phyloP scores from a whole-genome alignment of 108 stramenopile species.

The Cyclostephanos invisitatus region DNA sequence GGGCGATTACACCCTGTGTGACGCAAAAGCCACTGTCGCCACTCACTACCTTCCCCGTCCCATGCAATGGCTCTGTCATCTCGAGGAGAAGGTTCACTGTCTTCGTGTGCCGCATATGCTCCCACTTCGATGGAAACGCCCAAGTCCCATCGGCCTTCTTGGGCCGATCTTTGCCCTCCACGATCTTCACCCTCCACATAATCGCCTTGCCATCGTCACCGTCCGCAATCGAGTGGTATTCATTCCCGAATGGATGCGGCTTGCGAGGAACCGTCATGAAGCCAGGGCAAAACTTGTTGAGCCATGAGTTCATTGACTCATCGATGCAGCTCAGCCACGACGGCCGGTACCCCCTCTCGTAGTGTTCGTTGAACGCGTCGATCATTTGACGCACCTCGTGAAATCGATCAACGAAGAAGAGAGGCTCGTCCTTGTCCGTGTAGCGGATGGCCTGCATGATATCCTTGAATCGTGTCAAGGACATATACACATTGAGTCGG shows the following conservation, averaged over 20 bases:
- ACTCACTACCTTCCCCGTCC: slow-evolving; percentile 19
- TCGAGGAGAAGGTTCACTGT: slow-evolving; percentile 16
- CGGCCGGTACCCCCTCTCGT: slow-evolving; percentile 13
- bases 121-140: slow-evolving; percentile 13
- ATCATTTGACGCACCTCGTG: slow-evolving; percentile 33
- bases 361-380: slow-evolving; percentile 32
- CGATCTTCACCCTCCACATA: neutral
- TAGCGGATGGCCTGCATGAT: slow-evolving; percentile 12
- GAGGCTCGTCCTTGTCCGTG: slow-evolving; percentile 3
- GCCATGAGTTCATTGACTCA: slow-evolving; percentile 27
- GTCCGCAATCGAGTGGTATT: slow-evolving; percentile 26
- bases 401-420: slow-evolving; percentile 17
- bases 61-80: slow-evolving; percentile 24
- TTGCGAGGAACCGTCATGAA: slow-evolving; percentile 22
- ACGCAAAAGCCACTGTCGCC: slow-evolving; percentile 30
- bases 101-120: slow-evolving; percentile 2
- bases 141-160: neutral
- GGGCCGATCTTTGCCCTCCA: slow-evolving; percentile 16
- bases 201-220: slow-evolving; percentile 23
- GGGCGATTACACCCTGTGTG: slow-evolving; percentile 3
- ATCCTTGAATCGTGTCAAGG: slow-evolving; percentile 8
- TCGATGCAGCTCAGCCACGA: slow-evolving; percentile 36
- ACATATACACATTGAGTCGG: slow-evolving; percentile 19
- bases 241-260: slow-evolving; percentile 24
- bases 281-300: slow-evolving; percentile 27